phyloP scores from a whole-genome alignment of 179 eudicot species.

The Beta corolliflora region DNA sequence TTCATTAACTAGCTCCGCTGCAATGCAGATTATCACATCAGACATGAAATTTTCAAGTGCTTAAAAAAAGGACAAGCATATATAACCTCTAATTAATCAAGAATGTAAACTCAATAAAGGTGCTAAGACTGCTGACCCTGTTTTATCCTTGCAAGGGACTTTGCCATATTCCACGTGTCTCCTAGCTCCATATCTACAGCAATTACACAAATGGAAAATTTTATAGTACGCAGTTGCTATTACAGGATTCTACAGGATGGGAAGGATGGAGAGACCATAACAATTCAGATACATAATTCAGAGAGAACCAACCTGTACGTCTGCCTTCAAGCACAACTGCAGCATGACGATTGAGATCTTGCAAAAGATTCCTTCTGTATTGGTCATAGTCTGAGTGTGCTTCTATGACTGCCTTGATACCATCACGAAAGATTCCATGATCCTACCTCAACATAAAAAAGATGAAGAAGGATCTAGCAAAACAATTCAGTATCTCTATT shows the following conservation, averaged over 20 bases:
- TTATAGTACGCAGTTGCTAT: background rate
- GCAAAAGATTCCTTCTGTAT: conserved; percentile 58
- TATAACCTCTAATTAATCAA: background rate
- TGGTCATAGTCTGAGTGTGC: conserved; percentile 59
- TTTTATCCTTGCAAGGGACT: conserved; percentile 67
- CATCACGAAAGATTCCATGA: conserved; percentile 57
- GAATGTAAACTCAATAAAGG: background rate
- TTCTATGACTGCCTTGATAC: conserved; percentile 47
- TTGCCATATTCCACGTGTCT: conserved; percentile 65
- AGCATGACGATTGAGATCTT: conserved; percentile 74
- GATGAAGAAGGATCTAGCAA: background rate
- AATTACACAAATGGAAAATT: background rate
- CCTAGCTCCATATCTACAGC: conserved; percentile 58
- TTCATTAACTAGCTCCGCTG: conserved; percentile 71
- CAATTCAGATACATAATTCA: background rate
- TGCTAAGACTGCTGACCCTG: conserved; percentile 42
- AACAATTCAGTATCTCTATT: no score
- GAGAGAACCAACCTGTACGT: conserved; percentile 47
- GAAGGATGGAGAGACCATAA: background rate
- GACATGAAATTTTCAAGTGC: background rate
- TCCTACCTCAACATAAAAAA: conserved; percentile 36
- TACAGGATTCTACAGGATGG: background rate
- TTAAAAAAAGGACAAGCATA: no score
- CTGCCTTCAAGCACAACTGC: conserved; percentile 86
- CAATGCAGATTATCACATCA: conserved; percentile 15